phyloP scores from a whole-genome alignment of 768 basidiomycete genomes.

The Suillus spraguei region DNA sequence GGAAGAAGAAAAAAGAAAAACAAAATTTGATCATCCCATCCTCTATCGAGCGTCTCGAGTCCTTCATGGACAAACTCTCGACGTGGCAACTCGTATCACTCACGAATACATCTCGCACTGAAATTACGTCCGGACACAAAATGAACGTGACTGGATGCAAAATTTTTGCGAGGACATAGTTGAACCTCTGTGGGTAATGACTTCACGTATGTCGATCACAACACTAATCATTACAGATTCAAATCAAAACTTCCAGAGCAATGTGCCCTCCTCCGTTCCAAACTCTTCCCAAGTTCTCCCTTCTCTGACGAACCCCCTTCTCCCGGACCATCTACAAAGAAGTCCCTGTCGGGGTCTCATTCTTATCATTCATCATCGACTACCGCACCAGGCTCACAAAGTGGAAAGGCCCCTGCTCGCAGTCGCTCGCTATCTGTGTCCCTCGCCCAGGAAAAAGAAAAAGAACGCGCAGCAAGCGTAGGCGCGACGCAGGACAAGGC shows the following conservation, averaged over 20 bases:
- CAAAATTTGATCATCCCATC: conserved; percentile 26
- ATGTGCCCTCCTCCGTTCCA: conserved; percentile 61
- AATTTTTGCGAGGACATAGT: conserved; percentile 67
- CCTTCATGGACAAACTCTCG: conserved; percentile 78
- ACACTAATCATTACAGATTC: conserved; percentile 47
- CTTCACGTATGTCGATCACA: conserved; percentile 5
- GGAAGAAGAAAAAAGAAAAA: conserved; percentile 26
- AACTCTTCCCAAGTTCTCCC: conserved; percentile 67
- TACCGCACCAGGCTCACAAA: conserved; percentile 1
- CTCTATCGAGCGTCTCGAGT: conserved; percentile 60
- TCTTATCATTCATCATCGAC: conserved; percentile 29
- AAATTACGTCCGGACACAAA: conserved; percentile 14
- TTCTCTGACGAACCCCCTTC: conserved; percentile 48
- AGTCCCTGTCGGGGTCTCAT: conserved; percentile 14
- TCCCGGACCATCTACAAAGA: conserved; percentile 13
- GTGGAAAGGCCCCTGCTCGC: conserved; percentile 40
- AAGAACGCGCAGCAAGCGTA: conserved; percentile 39
- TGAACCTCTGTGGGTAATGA: conserved; percentile 55
- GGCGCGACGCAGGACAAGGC: conserved; percentile 32
- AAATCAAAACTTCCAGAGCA: conserved; percentile 49
- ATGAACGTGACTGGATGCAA: conserved; percentile 73
- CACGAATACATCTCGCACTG: conserved; percentile 38
- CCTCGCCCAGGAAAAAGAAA: conserved; percentile 61
- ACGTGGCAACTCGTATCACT: conserved; percentile 67
- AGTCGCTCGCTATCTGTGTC: conserved; percentile 71